A percentile compares a stretch with the other conserved stretches of the same genome.
phyloP scores from a whole-genome alignment of 2,329 filamentous ascomycete species.

The Hypocrella siamensis region DNA sequence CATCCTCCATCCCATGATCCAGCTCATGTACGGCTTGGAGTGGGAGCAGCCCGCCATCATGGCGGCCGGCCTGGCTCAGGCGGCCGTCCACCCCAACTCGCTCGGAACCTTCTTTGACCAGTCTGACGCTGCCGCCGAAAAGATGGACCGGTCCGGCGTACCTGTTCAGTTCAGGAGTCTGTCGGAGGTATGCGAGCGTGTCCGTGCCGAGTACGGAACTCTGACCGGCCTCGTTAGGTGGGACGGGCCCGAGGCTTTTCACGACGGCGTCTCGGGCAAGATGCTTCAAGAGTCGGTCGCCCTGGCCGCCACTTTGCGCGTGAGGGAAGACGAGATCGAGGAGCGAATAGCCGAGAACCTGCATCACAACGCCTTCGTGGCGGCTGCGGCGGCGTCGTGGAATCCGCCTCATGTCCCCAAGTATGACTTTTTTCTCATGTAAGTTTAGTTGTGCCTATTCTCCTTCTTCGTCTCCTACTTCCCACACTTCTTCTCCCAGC shows the following conservation, averaged over 20 bases:
- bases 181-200: conserved; percentile 44
- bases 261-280: conserved; percentile 50
- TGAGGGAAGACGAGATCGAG: conserved; percentile 40
- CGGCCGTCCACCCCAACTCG: conserved; percentile 49
- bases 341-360: conserved; percentile 48
- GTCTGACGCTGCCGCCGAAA: conserved; percentile 29
- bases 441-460: conserved; percentile 9
- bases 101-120: conserved; percentile 36
- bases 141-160: too few relatives aligned
- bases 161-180: conserved; percentile 15
- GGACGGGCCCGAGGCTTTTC: conserved; percentile 46
- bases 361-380: conserved; percentile 39
- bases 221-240: conserved; percentile 32
- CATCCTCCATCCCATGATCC: conserved; percentile 66
- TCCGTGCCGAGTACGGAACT: conserved; percentile 33
- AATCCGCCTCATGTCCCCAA: conserved; percentile 49
- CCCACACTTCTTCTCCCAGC: not conserved
- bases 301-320: conserved; percentile 41
- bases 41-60: conserved; percentile 70
- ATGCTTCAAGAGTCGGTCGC: conserved; percentile 48
- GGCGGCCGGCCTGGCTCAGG: conserved; percentile 64
- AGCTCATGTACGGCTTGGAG: conserved; percentile 73
- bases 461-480: not conserved
- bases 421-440: conserved; percentile 66
- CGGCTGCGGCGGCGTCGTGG: conserved; percentile 43